A percentile compares a stretch with the other conserved stretches of the same genome.
phyloP scores from a whole-genome alignment of 106 monocot genomes.

The Gastrodia elata region DNA sequence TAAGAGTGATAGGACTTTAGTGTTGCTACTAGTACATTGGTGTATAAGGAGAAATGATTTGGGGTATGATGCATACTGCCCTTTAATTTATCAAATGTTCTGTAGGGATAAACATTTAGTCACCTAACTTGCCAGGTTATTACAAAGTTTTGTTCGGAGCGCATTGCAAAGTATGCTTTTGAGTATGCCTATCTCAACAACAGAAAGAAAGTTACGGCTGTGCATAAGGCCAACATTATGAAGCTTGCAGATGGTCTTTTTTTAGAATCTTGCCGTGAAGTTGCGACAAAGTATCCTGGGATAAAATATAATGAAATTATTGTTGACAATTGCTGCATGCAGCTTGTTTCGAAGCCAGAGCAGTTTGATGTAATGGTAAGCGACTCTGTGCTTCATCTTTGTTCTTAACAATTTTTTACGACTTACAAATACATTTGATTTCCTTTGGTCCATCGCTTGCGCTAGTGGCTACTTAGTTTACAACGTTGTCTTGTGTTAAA shows the following conservation, averaged over 20 bases:
- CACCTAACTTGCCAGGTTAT: slow-evolving; percentile 18
- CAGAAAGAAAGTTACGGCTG: slow-evolving; percentile 40
- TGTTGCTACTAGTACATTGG: too few species aligned
- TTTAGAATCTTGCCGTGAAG: slow-evolving; percentile 48
- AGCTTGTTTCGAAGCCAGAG: slow-evolving; percentile 56
- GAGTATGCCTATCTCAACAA: slow-evolving; percentile 27
- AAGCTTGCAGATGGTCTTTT: slow-evolving; percentile 55
- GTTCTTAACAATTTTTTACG: not conserved
- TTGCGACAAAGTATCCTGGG: slow-evolving; percentile 40
- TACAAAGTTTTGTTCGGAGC: slow-evolving; percentile 31
- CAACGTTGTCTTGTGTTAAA: too few species aligned
- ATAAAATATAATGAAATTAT: slow-evolving; percentile 57
- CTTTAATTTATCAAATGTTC: too few species aligned
- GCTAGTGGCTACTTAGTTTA: too few species aligned
- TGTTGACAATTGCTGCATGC: slow-evolving; percentile 59
- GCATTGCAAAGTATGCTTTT: slow-evolving; percentile 30
- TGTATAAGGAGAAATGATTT: too few species aligned
- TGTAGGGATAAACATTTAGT: too few species aligned
- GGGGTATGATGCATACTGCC: too few species aligned
- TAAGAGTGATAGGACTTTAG: too few species aligned
- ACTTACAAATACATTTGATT: not conserved
- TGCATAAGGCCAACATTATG: slow-evolving; percentile 58
- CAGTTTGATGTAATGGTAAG: slow-evolving; percentile 62
- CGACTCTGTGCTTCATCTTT: not conserved
- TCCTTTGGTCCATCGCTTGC: too few species aligned